A percentile compares a stretch with the other conserved stretches of the same genome.
These are phyloP conservation scores for Candida vartiovaarae DNA, from an alignment of 805 yeast genomes.

Conservation along the genomic window DNA sequence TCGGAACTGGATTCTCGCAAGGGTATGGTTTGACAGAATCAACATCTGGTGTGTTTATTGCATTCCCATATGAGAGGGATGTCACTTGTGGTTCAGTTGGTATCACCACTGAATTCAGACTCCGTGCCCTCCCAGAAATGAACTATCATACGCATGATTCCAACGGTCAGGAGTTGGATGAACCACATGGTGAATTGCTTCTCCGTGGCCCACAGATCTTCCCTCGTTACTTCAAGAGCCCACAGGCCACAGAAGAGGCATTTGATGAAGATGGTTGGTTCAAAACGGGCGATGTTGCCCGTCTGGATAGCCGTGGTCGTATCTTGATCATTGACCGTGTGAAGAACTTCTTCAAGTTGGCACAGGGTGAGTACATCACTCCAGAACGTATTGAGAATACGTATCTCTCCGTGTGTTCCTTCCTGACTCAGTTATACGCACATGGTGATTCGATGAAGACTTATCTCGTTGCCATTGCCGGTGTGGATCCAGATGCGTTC, in stretches of 20 bases:
- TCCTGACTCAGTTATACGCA: conserved; percentile 46
- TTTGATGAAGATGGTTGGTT: conserved; percentile 48
- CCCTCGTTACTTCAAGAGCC: conserved; percentile 41
- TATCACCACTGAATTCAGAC: conserved; percentile 43
- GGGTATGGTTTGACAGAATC: conserved; percentile 64
- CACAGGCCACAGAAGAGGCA: conserved; percentile 39
- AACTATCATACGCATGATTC: conserved; percentile 33
- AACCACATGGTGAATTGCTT: conserved; percentile 47
- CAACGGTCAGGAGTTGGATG: conserved; percentile 8
- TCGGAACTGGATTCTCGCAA: conserved; percentile 37
- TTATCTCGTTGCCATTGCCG: conserved; percentile 47
- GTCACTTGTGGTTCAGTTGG: conserved; percentile 42
- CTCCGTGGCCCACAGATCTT: conserved; percentile 52
- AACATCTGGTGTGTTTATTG: conserved; percentile 44
- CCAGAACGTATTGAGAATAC: conserved; percentile 59
- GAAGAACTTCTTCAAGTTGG: conserved; percentile 59
- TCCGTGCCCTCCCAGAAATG: conserved; percentile 46
- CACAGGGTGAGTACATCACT: conserved; percentile 52
- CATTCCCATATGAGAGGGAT: conserved; percentile 31
- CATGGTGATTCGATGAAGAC: conserved; percentile 58
- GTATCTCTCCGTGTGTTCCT: conserved; percentile 43
- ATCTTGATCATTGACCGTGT: conserved; percentile 50
- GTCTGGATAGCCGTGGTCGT: conserved; percentile 28
- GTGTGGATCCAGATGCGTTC: conserved; percentile 38
- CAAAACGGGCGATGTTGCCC: conserved; percentile 51